These are phyloP conservation scores for Microbotryum saponariae DNA, from an alignment of 1,284 basidiomycete species.

Conservation along the genomic window DNA sequence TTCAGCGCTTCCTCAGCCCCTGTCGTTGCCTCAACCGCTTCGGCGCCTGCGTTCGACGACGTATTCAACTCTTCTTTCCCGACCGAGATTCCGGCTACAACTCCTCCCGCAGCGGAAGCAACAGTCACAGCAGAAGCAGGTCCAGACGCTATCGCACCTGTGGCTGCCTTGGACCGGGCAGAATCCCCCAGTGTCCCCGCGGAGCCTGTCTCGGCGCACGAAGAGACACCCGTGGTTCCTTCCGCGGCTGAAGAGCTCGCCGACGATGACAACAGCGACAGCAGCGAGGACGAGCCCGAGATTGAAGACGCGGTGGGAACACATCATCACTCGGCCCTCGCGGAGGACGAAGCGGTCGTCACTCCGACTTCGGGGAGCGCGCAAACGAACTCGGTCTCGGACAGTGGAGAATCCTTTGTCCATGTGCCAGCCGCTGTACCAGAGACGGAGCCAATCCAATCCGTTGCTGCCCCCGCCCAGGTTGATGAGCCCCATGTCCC, in stretches of 20 bases:
- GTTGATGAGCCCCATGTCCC: neutral
- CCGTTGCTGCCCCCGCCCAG: no score
- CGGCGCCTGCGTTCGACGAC: slow-evolving; percentile 37
- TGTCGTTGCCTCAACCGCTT: slow-evolving; percentile 16
- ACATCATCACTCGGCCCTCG: neutral
- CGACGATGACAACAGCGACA: slow-evolving; percentile 9
- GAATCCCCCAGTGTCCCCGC: no score
- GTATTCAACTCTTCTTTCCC: slow-evolving; percentile 19
- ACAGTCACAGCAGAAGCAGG: neutral
- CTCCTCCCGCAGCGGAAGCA: no score
- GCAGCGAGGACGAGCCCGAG: slow-evolving; percentile 1
- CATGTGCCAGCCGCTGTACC: slow-evolving; percentile 3
- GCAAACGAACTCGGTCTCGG: slow-evolving; percentile 5
- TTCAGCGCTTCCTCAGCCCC: slow-evolving; percentile 10
- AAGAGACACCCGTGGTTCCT: neutral
- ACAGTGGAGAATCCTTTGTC: slow-evolving; percentile 19
- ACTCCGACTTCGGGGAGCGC: neutral
- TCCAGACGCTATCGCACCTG: no score
- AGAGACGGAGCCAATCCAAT: neutral
- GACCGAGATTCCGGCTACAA: neutral
- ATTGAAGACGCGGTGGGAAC: slow-evolving; percentile 3
- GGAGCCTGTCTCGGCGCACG: neutral
- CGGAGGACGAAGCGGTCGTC: neutral
- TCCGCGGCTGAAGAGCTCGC: neutral
- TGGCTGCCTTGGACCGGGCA: no score